Evolutionary conservation across 139 green algal genomes (phyloP), one percentile per base, ranked within the genome.

Genomic region (Chlamydomonas sp.): DNA sequence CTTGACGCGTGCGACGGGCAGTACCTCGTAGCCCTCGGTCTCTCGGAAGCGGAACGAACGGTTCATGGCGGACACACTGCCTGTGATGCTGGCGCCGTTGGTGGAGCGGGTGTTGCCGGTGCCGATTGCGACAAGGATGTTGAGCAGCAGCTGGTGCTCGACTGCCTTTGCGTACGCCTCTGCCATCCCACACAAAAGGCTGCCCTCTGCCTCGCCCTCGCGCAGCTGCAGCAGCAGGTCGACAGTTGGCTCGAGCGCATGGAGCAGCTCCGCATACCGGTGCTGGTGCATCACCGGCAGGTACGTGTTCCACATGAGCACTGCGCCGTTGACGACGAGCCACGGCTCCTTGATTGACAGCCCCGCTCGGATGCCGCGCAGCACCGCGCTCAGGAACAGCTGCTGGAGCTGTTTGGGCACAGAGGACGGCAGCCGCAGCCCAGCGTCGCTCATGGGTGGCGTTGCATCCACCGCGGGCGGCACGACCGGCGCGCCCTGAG

Each of bases 251-350:
- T 64, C 54, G 20, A 64, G 54, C 8, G 54, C 54, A 36, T 10
- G 8, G 24, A 64, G 65, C 37, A 83, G 30, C 22, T 73, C 73
- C 0, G 65, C 49, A 58, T 67, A 73, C 2, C 66, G 66, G 58
- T 87, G 76, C 35, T 77, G 73, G 48, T 80, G 76, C 78, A 89
- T 75, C 49, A 76, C 50, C 20, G 79, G 76, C 33, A 83, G 74
- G 64, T 79, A 84, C 1, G 71, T 73, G 72, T 89, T 87, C 78
- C 80, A 89, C 0, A 75, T 54, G 35, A 69, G 54, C 43, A 81
- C 62, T 0, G 80, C 83, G 8, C 69, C 73, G 50, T 89, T 89
- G 39, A 79, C 54, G n/a, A 81, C 69, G 49, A 84, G 74, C 83
- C 83, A 89, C 1, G 80, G 63, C 73, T 83, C 72, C 26, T 72